phyloP scores from a whole-genome alignment of 352 stramenopile genomes.

The Pseudoperonospora humuli region DNA sequence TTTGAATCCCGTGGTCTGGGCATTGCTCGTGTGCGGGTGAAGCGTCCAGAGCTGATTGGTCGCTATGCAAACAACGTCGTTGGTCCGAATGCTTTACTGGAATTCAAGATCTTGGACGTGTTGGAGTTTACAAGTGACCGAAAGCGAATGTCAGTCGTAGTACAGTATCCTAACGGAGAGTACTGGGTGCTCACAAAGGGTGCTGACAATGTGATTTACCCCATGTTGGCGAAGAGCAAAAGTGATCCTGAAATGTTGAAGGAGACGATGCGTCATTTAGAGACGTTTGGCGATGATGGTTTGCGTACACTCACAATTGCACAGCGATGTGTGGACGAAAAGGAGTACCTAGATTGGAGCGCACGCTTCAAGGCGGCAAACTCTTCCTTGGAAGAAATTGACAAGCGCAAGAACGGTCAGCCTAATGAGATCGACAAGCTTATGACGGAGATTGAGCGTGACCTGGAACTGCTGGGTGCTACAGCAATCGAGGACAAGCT shows the following conservation, averaged over 20 bases:
- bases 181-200: slow-evolving; percentile 82
- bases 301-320: slow-evolving; percentile 82
- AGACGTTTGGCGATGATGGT: slow-evolving; percentile 75
- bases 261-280: slow-evolving; percentile 58
- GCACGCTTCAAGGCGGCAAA: slow-evolving; percentile 56
- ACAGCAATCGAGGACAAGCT: slow-evolving; percentile 93
- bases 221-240: slow-evolving; percentile 50
- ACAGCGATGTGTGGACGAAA: slow-evolving; percentile 36
- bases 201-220: slow-evolving; percentile 91
- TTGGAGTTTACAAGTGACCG: slow-evolving; percentile 93
- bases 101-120: slow-evolving; percentile 87
- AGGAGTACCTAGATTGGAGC: slow-evolving; percentile 62
- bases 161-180: slow-evolving; percentile 61
- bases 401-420: slow-evolving; percentile 64
- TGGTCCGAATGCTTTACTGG: slow-evolving; percentile 41
- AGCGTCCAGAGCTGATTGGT: slow-evolving; percentile 22
- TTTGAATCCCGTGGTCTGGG: slow-evolving; percentile 65
- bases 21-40: slow-evolving; percentile 51
- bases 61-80: slow-evolving; percentile 18
- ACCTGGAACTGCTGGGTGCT: slow-evolving; percentile 77
- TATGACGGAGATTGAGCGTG: slow-evolving; percentile 71
- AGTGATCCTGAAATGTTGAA: slow-evolving; percentile 51
- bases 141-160: slow-evolving; percentile 76
- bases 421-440: slow-evolving; percentile 64
- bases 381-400: slow-evolving; percentile 64